A percentile compares a stretch with the other conserved stretches of the same genome.
Conservation (phyloP, 768 basidiomycete genomes). For the Tephrocybe rancida region DNA sequence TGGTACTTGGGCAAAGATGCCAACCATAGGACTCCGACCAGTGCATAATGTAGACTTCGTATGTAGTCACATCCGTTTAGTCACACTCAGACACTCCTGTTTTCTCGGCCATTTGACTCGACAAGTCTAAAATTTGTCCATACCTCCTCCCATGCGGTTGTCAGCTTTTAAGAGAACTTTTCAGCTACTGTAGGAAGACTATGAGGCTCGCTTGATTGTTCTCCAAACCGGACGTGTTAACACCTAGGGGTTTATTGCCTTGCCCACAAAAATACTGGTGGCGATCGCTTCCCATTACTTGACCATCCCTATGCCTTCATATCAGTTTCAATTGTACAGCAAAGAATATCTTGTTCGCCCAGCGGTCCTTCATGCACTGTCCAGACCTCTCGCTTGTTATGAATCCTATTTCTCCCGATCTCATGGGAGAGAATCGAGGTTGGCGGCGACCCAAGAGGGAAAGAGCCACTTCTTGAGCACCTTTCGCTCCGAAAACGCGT, state of each 20-base stretch:
- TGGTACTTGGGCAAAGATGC: too few species aligned
- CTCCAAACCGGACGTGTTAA: constrained; percentile 19
- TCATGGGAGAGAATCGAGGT: constrained; percentile 22
- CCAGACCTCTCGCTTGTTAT: constrained; percentile 21
- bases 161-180: not conserved
- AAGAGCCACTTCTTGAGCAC: not conserved
- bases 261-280: constrained; percentile 26
- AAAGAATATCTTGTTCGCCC: constrained; percentile 8
- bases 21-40: too few species aligned
- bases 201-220: not conserved
- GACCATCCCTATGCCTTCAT: constrained; percentile 15
- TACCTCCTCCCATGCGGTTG: not conserved
- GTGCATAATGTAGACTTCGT: too few species aligned
- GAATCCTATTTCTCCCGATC: constrained; percentile 17
- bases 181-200: not conserved
- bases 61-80: too few species aligned
- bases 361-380: constrained; percentile 13
- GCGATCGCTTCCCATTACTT: constrained; percentile 24
- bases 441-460: constrained; percentile 3
- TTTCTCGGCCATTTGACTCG: too few species aligned
- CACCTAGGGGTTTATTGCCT: constrained; percentile 17
- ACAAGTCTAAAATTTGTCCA: not conserved
- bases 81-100: too few species aligned
- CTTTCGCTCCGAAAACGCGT: constrained; percentile 9
- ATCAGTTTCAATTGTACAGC: not conserved